A percentile compares a stretch with the other conserved stretches of the same genome.
Evolutionary conservation across 2,329 filamentous ascomycete species (phyloP).

Genomic region (Tolypocladium sp.): DNA sequence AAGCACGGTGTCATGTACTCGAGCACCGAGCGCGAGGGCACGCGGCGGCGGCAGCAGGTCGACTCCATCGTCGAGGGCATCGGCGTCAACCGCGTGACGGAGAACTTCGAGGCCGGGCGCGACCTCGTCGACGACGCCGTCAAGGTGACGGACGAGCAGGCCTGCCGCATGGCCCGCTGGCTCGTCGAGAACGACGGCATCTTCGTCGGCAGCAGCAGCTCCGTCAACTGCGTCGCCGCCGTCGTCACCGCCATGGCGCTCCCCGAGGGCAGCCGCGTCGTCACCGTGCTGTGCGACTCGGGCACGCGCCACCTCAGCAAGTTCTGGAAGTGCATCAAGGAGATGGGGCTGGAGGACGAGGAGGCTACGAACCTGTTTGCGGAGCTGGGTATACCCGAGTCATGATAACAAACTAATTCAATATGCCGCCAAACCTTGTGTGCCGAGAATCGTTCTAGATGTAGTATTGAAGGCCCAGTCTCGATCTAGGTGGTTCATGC

Average conservation of each 20-base stretch:
- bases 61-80: slow-evolving; percentile 96
- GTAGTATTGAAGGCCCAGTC: neutral
- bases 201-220: slow-evolving; percentile 87
- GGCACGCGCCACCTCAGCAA: slow-evolving; percentile 76
- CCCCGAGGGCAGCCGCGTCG: slow-evolving; percentile 53
- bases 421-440: neutral
- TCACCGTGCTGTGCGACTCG: slow-evolving; percentile 81
- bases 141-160: slow-evolving; percentile 79
- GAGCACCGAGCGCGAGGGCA: slow-evolving; percentile 80
- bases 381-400: slow-evolving; percentile 33
- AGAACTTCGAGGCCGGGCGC: slow-evolving; percentile 82
- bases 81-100: slow-evolving; percentile 88
- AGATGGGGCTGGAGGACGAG: slow-evolving; percentile 56
- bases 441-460: neutral
- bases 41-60: slow-evolving; percentile 78
- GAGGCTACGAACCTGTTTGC: slow-evolving; percentile 38
- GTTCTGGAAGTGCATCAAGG: slow-evolving; percentile 69
- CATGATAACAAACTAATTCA: no score
- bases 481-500: neutral
- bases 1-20: slow-evolving; percentile 96
- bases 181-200: slow-evolving; percentile 92
- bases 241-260: slow-evolving; percentile 58
- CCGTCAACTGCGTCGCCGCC: slow-evolving; percentile 89
- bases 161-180: slow-evolving; percentile 90
- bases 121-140: slow-evolving; percentile 87